Base-by-base conservation (phyloP, 108 stramenopile genomes). In the Fistulifera pelliculosa region DNA sequence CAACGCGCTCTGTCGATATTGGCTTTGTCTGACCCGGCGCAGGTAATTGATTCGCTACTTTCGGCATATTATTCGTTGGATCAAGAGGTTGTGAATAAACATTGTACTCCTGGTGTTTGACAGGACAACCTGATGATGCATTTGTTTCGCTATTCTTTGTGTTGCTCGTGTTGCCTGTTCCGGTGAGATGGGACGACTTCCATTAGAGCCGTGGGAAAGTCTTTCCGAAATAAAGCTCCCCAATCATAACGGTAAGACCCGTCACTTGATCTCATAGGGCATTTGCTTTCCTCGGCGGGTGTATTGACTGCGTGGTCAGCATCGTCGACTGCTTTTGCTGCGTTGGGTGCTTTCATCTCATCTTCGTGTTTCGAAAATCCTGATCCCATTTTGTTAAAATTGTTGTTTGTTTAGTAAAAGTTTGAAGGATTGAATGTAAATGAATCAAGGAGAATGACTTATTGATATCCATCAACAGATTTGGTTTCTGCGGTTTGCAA, bases 11-110 rank as follows among this genome's bases (percentile, higher is more conserved):
- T 21, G 94, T 94, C 13, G 76, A 55, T 8, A 99, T 81, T 0
- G 72, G 61, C 16, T 27, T 56, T 11, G 21, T 67, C 55, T 93
- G 91, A 25, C 28, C n/a, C 0, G 83, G 50, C 10, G 76, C 52
- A 1, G 92, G 92, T 1, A 94, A 63, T 35, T 81, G 70, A 43
- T 83, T 87, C 22, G 82, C 81, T 18, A 75, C 61, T 42, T 68
- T 64, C 13, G 98, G 98, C 97, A 99, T 99, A 49, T 91, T 76
- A 61, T 99, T 99, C 18, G 69, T 89, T 19, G 95, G 94, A 79
- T 98, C 90, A 23, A 99, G 77, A 1, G 90, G 85, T 62, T 97
- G 95, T 60, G 86, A 87, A 79, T 99, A 99, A 15, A 99, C 98
- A 68, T 99, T 95, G 85, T 94, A 99, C 42, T 71, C 64, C 8